Base-by-base conservation (phyloP, 176 grass and related monocot species). In the Tuctoria greenei region DNA sequence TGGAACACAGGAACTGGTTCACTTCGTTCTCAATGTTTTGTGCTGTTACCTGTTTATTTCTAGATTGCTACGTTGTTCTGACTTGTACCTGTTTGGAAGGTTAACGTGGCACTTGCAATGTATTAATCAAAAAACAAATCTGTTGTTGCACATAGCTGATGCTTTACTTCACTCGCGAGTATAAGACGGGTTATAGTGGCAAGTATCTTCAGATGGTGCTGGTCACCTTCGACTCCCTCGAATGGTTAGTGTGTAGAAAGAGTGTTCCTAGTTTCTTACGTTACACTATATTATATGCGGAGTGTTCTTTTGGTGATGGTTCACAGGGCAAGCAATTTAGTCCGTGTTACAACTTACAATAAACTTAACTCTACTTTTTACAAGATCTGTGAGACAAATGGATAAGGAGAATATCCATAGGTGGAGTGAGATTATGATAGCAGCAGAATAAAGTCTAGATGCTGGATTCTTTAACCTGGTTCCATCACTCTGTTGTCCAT, bases 61-160 rank as follows among this genome's bases (percentile, higher is more conserved):
- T 78, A 27, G 8, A 4, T 70, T 20, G 11, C 62, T 81, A 61
- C 20, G n/a, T 37, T 59, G 28, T 41, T 76, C 21, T 28, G 9
- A 4, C 49, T 25, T 85, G 23, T 70, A 26, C 8, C 42, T 73
- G 11, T 35, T 51, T 65, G 7, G 13, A 39, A 40, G 43, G 31
- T 46, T 49, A 31, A 31, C 3, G 31, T 31, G 18, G 52, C 4
- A 64, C 5, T 17, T 55, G 39, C 49, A 63, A 27, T 44, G 20
- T 11, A 41, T 34, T 49, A 7, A 0, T 31, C 3, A 31, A 31
- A 31, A 31, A 31, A 31, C n/a, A n/a, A 28, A 8, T 1, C 4
- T 46, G 26, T 28, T 74, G 39, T 24, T 83, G 26, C 65, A 57
- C 20, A 24, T 37, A 45, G 69, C 41, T 75, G 27, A 70, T 69